Evolutionary conservation across 257 asterid species (phyloP).

Genomic region (Cinchona pubescens): DNA sequence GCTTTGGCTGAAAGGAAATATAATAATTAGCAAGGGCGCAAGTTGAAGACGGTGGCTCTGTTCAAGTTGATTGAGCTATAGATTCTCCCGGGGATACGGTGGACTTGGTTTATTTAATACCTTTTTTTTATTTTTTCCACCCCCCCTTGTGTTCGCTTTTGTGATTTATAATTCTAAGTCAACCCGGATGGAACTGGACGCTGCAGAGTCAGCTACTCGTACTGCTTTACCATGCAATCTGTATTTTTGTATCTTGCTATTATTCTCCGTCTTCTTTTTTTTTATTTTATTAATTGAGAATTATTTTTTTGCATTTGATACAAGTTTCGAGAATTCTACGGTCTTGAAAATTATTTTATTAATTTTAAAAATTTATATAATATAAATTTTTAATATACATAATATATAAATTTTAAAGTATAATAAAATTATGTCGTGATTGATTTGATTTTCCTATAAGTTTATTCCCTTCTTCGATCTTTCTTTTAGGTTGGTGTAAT

Average conservation of each 20-base stretch:
- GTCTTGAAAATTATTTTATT: no score
- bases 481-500: neutral
- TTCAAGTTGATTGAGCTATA: neutral
- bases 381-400: no score
- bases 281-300: neutral
- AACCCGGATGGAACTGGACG: neutral
- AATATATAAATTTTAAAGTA: no score
- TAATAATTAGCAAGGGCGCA: neutral
- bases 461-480: neutral
- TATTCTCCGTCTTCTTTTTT: neutral
- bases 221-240: neutral
- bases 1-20: neutral
- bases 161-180: neutral
- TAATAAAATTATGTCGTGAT: no score
- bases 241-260: neutral
- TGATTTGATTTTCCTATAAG: no score
- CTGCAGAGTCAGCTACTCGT: conserved; percentile 7
- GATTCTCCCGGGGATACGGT: neutral
- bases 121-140: neutral
- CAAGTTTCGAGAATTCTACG: no score
- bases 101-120: neutral
- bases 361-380: no score
- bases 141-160: no score
- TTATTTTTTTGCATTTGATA: no score
- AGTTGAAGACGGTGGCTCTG: neutral